Percentiles rank a stretch among this genome's conserved stretches.
phyloP scores from a whole-genome alignment of 768 basidiomycete genomes.

The Rhizopogon vinicolor region DNA sequence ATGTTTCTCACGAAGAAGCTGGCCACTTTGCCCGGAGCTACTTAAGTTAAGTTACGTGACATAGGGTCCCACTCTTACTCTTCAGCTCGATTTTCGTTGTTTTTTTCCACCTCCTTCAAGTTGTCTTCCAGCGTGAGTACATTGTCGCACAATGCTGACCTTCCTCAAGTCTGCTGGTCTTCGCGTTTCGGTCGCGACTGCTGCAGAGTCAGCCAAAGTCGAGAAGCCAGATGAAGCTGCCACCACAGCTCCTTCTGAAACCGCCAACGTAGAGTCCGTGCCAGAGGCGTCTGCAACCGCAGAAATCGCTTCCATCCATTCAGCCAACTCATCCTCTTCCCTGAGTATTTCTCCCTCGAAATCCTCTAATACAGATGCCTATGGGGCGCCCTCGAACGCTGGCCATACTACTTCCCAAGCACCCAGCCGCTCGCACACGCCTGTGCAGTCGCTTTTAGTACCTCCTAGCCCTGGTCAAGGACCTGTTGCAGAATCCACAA shows the following conservation, averaged over 20 bases:
- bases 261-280: constrained; percentile 7
- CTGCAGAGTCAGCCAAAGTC: background rate
- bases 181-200: constrained; percentile 3
- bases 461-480: constrained; percentile 1
- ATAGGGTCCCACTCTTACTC: constrained; percentile 13
- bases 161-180: constrained; percentile 17
- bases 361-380: constrained; percentile 20
- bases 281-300: background rate
- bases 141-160: constrained; percentile 13
- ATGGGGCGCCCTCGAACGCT: constrained; percentile 5
- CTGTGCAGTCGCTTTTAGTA: constrained; percentile 5
- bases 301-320: background rate
- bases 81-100: constrained; percentile 1
- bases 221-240: background rate
- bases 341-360: constrained; percentile 11
- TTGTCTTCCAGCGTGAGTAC: background rate
- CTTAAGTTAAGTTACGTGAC: constrained; percentile 15
- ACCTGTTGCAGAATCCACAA: background rate
- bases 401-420: background rate
- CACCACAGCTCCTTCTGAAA: background rate
- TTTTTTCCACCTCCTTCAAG: background rate
- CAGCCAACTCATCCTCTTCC: background rate
- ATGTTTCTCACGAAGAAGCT: constrained; percentile 26
- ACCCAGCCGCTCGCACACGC: background rate
- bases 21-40: background rate